phyloP scores from a whole-genome alignment of 1,284 basidiomycete species.

The Phellopilus nigrolimitatus region DNA sequence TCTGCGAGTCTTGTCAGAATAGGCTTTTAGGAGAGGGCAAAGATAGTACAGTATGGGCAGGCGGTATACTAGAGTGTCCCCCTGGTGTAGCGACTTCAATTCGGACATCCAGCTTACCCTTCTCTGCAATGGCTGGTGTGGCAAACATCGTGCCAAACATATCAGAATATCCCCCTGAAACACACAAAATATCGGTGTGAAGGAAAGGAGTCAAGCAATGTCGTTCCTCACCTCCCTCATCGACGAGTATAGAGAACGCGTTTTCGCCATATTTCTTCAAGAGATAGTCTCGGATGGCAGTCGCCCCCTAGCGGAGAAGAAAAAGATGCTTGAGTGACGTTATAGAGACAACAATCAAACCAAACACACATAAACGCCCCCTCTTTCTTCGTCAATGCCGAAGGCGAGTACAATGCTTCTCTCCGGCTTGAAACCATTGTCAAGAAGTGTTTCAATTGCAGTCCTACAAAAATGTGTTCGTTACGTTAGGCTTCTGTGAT shows the following conservation, averaged over 20 bases:
- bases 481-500: background rate
- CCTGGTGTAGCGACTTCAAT: slow-evolving; percentile 53
- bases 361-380: slow-evolving; percentile 41
- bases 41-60: slow-evolving; percentile 45
- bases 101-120: slow-evolving; percentile 57
- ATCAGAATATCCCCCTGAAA: slow-evolving; percentile 33
- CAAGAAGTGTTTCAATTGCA: slow-evolving; percentile 50
- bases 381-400: slow-evolving; percentile 70
- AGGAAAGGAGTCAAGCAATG: background rate
- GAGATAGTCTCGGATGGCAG: slow-evolving; percentile 40
- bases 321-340: slow-evolving; percentile 17
- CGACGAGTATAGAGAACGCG: slow-evolving; percentile 51
- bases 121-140: slow-evolving; percentile 54
- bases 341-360: background rate
- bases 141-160: slow-evolving; percentile 39
- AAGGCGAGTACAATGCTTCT: slow-evolving; percentile 56
- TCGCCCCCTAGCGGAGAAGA: slow-evolving; percentile 40
- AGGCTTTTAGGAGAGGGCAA: background rate
- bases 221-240: slow-evolving; percentile 39
- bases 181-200: slow-evolving; percentile 10
- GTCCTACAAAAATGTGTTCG: slow-evolving; percentile 31
- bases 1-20: slow-evolving; percentile 17
- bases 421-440: slow-evolving; percentile 45
- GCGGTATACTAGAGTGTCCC: slow-evolving; percentile 64
- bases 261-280: slow-evolving; percentile 47